These are phyloP conservation scores for Eucalyptus pumila DNA, from an alignment of 345 rosid genomes.

Conservation along the genomic window DNA sequence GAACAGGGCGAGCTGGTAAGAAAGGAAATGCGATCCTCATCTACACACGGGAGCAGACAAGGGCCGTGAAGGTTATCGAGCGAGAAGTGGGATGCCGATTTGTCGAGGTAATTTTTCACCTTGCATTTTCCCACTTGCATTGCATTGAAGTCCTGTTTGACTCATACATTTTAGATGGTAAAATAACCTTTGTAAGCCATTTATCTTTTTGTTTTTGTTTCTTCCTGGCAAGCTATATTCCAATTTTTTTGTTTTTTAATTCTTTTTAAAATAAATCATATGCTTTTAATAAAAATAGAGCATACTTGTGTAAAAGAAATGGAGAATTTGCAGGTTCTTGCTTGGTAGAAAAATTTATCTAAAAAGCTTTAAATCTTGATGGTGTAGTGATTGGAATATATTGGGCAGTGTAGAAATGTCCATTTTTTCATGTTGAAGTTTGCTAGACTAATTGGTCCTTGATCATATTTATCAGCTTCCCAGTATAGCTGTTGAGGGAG, in stretches of 20 bases:
- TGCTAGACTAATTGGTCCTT: neutral
- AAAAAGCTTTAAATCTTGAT: neutral
- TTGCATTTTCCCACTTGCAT: neutral
- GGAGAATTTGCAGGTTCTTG: neutral
- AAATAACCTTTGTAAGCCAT: neutral
- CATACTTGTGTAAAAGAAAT: neutral
- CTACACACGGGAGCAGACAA: conserved; percentile 54
- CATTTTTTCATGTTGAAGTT: neutral
- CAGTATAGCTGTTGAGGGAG: conserved; percentile 43
- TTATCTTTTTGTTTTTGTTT: neutral
- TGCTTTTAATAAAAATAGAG: neutral
- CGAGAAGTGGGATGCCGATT: conserved; percentile 91
- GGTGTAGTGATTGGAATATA: neutral
- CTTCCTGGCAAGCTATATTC: neutral
- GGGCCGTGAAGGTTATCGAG: conserved; percentile 56
- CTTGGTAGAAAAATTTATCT: neutral
- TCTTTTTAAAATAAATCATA: neutral
- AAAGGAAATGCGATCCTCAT: conserved; percentile 86
- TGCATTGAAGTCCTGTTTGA: neutral
- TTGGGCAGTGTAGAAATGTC: neutral
- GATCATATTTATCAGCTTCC: conserved; percentile 46
- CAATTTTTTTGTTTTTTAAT: neutral
- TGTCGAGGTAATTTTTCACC: conserved; percentile 40
- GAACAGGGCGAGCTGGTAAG: conserved; percentile 99
- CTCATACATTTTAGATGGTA: neutral